phyloP scores from a whole-genome alignment of 768 basidiomycete species.

The Arthromyces matolae region DNA sequence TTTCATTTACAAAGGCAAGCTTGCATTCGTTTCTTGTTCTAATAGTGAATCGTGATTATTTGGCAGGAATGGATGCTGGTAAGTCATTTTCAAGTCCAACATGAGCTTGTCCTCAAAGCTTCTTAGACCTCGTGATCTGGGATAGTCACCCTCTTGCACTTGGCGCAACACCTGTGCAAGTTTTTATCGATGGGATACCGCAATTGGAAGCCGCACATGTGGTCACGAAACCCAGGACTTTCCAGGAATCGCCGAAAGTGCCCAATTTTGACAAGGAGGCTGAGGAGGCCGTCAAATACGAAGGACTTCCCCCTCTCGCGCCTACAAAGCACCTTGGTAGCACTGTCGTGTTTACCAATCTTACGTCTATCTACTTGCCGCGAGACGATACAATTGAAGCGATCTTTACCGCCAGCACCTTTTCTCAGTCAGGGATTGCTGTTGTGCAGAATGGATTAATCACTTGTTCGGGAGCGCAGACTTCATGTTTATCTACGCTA shows the following conservation, averaged over 20 bases:
- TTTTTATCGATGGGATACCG: constrained; percentile 85
- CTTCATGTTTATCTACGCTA: constrained; percentile 19
- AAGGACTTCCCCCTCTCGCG: constrained; percentile 73
- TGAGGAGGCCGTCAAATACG: constrained; percentile 52
- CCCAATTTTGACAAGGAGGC: constrained; percentile 75
- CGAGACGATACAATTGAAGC: constrained; percentile 27
- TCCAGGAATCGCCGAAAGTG: constrained; percentile 48
- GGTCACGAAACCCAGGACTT: constrained; percentile 45
- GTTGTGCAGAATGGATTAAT: constrained; percentile 46
- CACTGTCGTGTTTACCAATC: constrained; percentile 60
- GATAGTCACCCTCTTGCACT: constrained; percentile 81
- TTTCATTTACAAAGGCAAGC: constrained; percentile 58
- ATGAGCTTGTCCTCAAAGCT: neutral
- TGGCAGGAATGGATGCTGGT: constrained; percentile 73
- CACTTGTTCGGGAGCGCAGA: constrained; percentile 40
- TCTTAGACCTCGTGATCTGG: constrained; percentile 73
- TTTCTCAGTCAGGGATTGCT: constrained; percentile 29
- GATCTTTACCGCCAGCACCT: constrained; percentile 21
- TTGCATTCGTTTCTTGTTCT: neutral
- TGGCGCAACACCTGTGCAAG: constrained; percentile 84
- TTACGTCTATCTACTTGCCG: constrained; percentile 42
- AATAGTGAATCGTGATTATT: neutral
- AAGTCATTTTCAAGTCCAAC: constrained; percentile 12
- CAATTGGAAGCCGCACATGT: constrained; percentile 54
- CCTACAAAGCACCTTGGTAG: constrained; percentile 32